Evolutionary conservation across 2,329 filamentous ascomycete genomes (phyloP).

Genomic region (Metarhizium album): DNA sequence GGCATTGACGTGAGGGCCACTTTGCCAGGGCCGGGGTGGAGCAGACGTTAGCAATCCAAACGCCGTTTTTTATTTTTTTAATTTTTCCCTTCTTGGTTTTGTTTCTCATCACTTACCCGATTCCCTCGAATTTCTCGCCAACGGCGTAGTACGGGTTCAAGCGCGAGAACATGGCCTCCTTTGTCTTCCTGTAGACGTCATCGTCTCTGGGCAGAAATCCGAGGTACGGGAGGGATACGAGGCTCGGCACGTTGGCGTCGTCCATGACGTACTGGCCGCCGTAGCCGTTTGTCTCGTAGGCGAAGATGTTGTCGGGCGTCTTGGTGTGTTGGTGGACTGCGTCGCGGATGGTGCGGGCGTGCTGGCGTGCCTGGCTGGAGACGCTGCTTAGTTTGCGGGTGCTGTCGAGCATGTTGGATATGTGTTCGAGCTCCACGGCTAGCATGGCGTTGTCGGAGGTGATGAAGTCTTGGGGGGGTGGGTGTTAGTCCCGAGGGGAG

Average conservation of each 20-base stretch:
- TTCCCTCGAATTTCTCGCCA: conserved; percentile 14
- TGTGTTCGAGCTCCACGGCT: conserved; percentile 39
- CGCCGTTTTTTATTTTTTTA: no score
- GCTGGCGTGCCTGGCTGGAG: conserved; percentile 25
- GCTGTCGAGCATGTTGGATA: conserved; percentile 52
- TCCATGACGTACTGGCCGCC: conserved; percentile 58
- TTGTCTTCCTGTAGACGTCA: conserved; percentile 64
- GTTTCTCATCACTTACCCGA: conserved; percentile 18
- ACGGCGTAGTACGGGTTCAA: conserved; percentile 64
- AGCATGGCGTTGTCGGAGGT: conserved; percentile 27
- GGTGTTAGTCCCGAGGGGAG: neutral
- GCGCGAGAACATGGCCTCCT: conserved; percentile 63
- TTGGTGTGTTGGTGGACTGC: conserved; percentile 46
- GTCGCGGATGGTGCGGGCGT: conserved; percentile 53
- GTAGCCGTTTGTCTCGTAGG: conserved; percentile 68
- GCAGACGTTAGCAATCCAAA: no score
- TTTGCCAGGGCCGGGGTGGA: neutral
- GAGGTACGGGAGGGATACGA: conserved; percentile 54
- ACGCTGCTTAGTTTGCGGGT: conserved; percentile 63
- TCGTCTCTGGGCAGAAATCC: conserved; percentile 50
- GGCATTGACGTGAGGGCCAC: conserved; percentile 55
- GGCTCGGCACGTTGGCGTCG: conserved; percentile 59
- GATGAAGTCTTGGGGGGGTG: conserved; percentile 37
- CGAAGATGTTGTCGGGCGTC: conserved; percentile 51
- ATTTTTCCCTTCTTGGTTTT: no score